phyloP scores from a whole-genome alignment of 805 yeast species.

The Saccharomycopsis sp. region DNA sequence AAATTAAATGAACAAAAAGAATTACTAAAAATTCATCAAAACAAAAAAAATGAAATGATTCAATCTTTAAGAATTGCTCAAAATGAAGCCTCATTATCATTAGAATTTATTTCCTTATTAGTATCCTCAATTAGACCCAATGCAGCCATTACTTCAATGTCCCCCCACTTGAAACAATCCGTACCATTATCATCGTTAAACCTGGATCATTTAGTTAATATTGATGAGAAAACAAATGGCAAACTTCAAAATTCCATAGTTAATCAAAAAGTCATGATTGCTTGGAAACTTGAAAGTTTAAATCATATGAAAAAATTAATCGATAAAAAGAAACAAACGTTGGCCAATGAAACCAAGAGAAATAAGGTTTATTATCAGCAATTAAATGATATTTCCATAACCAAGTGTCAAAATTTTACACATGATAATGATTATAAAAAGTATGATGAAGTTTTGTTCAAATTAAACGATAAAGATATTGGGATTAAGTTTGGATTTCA shows the following conservation, averaged over 20 bases:
- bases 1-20: conserved; percentile 20
- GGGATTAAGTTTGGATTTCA: conserved; percentile 87
- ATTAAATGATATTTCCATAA: conserved; percentile 27
- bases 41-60: conserved; percentile 43
- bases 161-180: conserved; percentile 66
- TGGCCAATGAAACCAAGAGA: conserved; percentile 42
- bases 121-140: conserved; percentile 76
- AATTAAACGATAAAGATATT: conserved; percentile 41
- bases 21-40: conserved; percentile 28
- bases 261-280: conserved; percentile 41
- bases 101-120: conserved; percentile 79
- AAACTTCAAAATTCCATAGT: conserved; percentile 8
- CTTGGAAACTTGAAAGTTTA: conserved; percentile 78
- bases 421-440: conserved; percentile 23
- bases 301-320: conserved; percentile 43
- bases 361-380: conserved; percentile 66
- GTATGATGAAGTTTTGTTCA: conserved; percentile 54
- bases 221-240: background rate
- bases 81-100: conserved; percentile 79
- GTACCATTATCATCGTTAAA: conserved; percentile 70
- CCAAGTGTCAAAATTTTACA: conserved; percentile 1
- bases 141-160: conserved; percentile 79
- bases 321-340: conserved; percentile 36
- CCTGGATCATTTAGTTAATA: conserved; percentile 26
- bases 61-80: conserved; percentile 52